These are phyloP conservation scores for Lanmaoa pseudosensibilis DNA, from an alignment of 768 basidiomycete species.

Conservation along the genomic window DNA sequence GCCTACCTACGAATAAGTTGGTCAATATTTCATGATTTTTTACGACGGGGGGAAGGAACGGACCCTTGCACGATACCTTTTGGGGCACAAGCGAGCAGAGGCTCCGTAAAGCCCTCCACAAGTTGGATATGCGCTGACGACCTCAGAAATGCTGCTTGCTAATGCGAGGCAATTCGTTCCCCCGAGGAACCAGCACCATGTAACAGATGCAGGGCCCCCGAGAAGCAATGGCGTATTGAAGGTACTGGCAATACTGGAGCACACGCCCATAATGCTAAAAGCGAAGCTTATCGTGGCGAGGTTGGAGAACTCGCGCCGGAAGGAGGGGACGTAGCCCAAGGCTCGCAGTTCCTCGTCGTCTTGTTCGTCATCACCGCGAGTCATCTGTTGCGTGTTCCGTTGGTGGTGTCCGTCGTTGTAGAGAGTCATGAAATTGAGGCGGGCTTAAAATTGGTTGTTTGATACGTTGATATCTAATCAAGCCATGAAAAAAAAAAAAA, in stretches of 20 bases:
- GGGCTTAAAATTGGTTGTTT: background rate
- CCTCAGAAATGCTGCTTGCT: conserved; percentile 31
- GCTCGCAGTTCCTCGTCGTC: conserved; percentile 29
- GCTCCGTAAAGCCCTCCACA: conserved; percentile 58
- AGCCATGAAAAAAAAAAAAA: background rate
- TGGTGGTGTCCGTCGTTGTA: background rate
- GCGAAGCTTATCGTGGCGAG: conserved; percentile 36
- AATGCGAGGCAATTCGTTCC: conserved; percentile 28
- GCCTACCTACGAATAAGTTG: conserved; percentile 19
- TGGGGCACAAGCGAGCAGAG: conserved; percentile 71
- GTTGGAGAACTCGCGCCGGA: conserved; percentile 46
- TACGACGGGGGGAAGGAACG: conserved; percentile 8
- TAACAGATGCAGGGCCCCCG: conserved; percentile 38
- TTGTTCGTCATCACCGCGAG: background rate
- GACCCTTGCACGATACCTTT: conserved; percentile 62
- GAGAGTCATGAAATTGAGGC: conserved; percentile 1
- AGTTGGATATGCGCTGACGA: conserved; percentile 35
- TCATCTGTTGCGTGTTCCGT: background rate
- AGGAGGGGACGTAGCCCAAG: conserved; percentile 34
- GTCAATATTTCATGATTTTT: background rate
- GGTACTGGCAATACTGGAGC: conserved; percentile 39
- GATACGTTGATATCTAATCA: background rate
- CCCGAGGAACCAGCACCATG: conserved; percentile 39
- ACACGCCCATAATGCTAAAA: conserved; percentile 38
- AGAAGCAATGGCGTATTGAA: conserved; percentile 39